Base-by-base conservation (phyloP, 2,329 filamentous ascomycete genomes). In the Alternaria novae-zelandiae region DNA sequence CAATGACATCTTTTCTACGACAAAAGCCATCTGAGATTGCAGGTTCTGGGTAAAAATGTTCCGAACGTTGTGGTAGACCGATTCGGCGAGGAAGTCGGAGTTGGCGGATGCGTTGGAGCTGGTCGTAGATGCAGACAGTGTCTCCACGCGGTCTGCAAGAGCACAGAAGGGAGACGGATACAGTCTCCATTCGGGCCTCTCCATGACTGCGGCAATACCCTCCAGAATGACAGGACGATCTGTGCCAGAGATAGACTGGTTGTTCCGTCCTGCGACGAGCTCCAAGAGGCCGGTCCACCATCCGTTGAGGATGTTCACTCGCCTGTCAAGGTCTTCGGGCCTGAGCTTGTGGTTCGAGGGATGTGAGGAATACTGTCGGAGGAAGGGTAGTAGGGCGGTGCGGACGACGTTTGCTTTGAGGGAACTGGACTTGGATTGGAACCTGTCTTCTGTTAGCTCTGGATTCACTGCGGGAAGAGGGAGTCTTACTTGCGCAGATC, bases 251-350 rank as follows among this genome's bases (percentile, higher is more conserved):
- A 97, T 89, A 4, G 91, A 90, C 72, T 93, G 91, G 59, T 90
- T 90, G 75, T 90, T 88, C 65, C 87, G 87, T 30, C 91, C 91
- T 68, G 94, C 90, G 23, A 97, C 86, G 83, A 97, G 89, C 63
- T 96, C 93, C 59, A 97, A 82, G 43, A 97, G 83, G 2, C 88
- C 90, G 46, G 86, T 90, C 94, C 94, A 97, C 94, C 94, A 97
- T 75, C 92, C 94, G 77, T 96, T 93, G 61, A 97, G 82, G 51
- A 96, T 92, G 47, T 89, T 89, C 3, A 91, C 87, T 63, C 94
- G 87, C 36, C 91, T 87, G 73, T 97, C 94, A 47, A 97, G 81
- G 76, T 97, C 93, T 81, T 97, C 93, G 2, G 92, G 85, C n/a
- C 87, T 83, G 49, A 97, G 83, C 15, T 78, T 83, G 66, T 83